A percentile compares a stretch with the other conserved stretches of the same genome.
phyloP scores from a whole-genome alignment of 2,329 filamentous ascomycete genomes.

The Tolypocladium album region DNA sequence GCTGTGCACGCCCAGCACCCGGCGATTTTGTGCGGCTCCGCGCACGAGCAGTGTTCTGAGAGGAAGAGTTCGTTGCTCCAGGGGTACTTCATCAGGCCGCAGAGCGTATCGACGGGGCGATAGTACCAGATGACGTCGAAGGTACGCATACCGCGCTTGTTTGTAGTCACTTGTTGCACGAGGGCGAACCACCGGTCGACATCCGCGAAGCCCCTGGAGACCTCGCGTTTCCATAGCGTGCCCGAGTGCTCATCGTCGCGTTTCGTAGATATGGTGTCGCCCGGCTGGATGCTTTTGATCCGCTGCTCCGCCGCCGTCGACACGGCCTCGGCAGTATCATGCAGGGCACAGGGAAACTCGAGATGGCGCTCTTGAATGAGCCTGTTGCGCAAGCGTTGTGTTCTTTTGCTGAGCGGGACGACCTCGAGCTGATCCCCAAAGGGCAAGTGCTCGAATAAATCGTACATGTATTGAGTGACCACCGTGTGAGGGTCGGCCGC shows the following conservation, averaged over 20 bases:
- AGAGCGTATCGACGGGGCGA: slow-evolving; percentile 57
- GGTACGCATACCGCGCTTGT: slow-evolving; percentile 21
- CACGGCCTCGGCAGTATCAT: slow-evolving; percentile 10
- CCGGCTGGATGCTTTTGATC: slow-evolving; percentile 24
- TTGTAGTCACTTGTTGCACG: slow-evolving; percentile 44
- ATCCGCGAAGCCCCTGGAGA: slow-evolving; percentile 27
- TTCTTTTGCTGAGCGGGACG: slow-evolving; percentile 14
- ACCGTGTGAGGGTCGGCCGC: slow-evolving; percentile 34
- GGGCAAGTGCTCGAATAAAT: slow-evolving; percentile 53
- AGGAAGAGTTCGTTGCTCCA: slow-evolving; percentile 66
- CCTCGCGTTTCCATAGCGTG: slow-evolving; percentile 45
- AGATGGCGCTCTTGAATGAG: slow-evolving; percentile 17
- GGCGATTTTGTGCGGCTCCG: slow-evolving; percentile 32
- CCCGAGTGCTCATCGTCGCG: slow-evolving; percentile 33
- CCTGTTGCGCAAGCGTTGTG: slow-evolving; percentile 15
- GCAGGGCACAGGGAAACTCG: slow-evolving; percentile 13
- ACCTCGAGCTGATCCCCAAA: slow-evolving; percentile 42
- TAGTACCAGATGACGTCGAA: slow-evolving; percentile 70
- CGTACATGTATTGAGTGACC: slow-evolving; percentile 58
- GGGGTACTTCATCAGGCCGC: slow-evolving; percentile 56
- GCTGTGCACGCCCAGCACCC: slow-evolving; percentile 42
- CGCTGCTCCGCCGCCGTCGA: slow-evolving; percentile 11
- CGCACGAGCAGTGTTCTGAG: slow-evolving; percentile 65
- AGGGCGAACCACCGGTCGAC: slow-evolving; percentile 59
- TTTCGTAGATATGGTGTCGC: slow-evolving; percentile 38